Conservation (phyloP, 345 rosid species). For the Aegle marmelos region DNA sequence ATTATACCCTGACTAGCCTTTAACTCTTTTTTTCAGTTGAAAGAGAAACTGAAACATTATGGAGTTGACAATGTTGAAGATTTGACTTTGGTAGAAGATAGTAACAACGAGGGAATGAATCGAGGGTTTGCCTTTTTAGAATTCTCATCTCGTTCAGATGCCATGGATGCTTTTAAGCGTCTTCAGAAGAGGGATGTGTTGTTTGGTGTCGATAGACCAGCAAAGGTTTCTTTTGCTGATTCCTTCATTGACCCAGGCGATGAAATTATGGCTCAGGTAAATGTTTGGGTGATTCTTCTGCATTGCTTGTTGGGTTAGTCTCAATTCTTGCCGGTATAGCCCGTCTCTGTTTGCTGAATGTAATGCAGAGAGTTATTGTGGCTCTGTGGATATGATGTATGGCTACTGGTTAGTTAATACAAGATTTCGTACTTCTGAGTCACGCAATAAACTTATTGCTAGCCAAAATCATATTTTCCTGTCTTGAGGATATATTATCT, state of each 20-base stretch:
- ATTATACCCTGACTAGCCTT: conserved; percentile 20
- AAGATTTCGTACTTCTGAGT: not conserved
- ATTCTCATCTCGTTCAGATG: conserved; percentile 87
- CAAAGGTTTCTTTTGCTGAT: conserved; percentile 96
- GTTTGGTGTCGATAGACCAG: conserved; percentile 96
- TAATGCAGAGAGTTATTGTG: not conserved
- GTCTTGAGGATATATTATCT: not conserved
- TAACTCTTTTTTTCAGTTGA: conserved; percentile 65
- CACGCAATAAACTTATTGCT: not conserved
- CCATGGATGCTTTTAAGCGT: conserved; percentile 91
- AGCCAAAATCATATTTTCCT: not conserved
- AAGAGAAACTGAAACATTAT: conserved; percentile 92
- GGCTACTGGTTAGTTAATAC: not conserved
- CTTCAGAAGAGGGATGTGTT: conserved; percentile 87
- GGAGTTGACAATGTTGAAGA: conserved; percentile 90
- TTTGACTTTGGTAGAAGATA: conserved; percentile 88
- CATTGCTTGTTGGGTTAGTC: conserved; percentile 6
- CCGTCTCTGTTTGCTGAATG: not conserved
- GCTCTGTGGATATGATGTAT: not conserved
- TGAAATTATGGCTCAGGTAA: conserved; percentile 98
- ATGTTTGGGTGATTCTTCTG: conserved; percentile 24
- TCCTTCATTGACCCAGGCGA: conserved; percentile 92
- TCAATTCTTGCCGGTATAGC: not conserved
- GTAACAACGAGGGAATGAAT: conserved; percentile 79
- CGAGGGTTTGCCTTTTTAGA: conserved; percentile 98